These are phyloP conservation scores for Skeletonema potamos DNA, from an alignment of 108 stramenopile species.

Conservation along the genomic window DNA sequence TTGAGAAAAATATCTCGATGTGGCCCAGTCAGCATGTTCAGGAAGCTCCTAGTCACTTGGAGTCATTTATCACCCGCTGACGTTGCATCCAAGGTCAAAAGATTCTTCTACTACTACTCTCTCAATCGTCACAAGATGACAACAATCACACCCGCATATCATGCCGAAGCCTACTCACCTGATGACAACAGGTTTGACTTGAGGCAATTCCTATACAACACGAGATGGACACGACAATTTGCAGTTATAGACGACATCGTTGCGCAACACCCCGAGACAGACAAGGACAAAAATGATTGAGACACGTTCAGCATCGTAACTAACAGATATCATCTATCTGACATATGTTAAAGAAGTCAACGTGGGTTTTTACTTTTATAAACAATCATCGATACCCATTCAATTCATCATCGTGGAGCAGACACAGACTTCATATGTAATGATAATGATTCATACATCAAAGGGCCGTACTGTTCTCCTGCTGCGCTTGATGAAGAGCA, in stretches of 20 bases:
- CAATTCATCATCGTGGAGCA: background rate
- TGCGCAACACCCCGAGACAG: constrained; percentile 21
- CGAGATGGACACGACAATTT: constrained; percentile 91
- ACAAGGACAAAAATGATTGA: constrained; percentile 51
- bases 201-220: constrained; percentile 94
- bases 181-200: constrained; percentile 99
- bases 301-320: background rate
- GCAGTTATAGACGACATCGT: constrained; percentile 68
- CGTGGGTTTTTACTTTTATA: background rate
- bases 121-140: constrained; percentile 99
- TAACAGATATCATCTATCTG: background rate
- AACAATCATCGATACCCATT: background rate
- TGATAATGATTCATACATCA: too few species aligned
- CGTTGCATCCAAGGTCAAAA: constrained; percentile 88
- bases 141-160: constrained; percentile 97
- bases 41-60: constrained; percentile 84
- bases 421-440: too few species aligned
- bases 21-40: constrained; percentile 94
- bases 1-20: constrained; percentile 91
- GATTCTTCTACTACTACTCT: constrained; percentile 95
- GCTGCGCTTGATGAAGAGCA: too few species aligned
- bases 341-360: background rate
- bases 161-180: constrained; percentile 95
- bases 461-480: too few species aligned
- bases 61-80: constrained; percentile 69